Evolutionary conservation across 2,329 filamentous ascomycete genomes (phyloP), one percentile per base, ranked within the genome.

Genomic region (Atkinsonella hypoxylon): DNA sequence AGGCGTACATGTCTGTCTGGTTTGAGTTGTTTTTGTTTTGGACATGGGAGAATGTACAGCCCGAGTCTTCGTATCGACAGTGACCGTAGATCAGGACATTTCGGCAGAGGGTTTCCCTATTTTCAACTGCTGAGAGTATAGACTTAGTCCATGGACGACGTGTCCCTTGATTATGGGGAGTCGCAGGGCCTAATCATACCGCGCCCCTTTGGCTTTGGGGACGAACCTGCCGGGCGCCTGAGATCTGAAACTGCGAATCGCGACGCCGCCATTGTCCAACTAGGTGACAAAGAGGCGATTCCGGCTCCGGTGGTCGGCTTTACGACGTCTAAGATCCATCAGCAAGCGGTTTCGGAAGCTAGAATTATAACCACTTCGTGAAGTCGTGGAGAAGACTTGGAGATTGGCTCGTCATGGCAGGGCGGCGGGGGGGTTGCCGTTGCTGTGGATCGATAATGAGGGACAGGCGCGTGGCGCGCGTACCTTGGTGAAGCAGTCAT

Each of bases 51-150:
- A 94, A 95, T 57, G 85, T 82, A 70, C 89, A 95, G 70, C 87
- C 89, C 70, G 87, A 84, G 64, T 94, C 88, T 71, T 94, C 87
- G 69, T 89, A 95, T 56, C 89, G 85, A 67, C 89, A 96, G 68
- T 91, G 87, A 51, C 89, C 89, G 67, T 95, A 95, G 61, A 96
- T 95, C 55, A 89, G 79, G 54, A 96, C 85, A 69, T 96, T 95
- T 63, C 89, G 85, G 70, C 89, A 96, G 51, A 91, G 78, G 7
- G 88, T 95, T 65, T 94, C 89, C 70, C 91, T 94, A 66, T 86
- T 87, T 70, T 87, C 84, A 85, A 57, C 51, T 42, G 20, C 17
- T 10, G 30, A 26, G 30, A 12, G 2, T 4, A n/a, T 7, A 40
- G 17, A 48, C 26, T 51, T 38, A 56, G 47, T 39, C 40, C 43